These are phyloP conservation scores for Sclerotinia minor DNA, from an alignment of 2,329 filamentous ascomycete genomes.

Conservation along the genomic window DNA sequence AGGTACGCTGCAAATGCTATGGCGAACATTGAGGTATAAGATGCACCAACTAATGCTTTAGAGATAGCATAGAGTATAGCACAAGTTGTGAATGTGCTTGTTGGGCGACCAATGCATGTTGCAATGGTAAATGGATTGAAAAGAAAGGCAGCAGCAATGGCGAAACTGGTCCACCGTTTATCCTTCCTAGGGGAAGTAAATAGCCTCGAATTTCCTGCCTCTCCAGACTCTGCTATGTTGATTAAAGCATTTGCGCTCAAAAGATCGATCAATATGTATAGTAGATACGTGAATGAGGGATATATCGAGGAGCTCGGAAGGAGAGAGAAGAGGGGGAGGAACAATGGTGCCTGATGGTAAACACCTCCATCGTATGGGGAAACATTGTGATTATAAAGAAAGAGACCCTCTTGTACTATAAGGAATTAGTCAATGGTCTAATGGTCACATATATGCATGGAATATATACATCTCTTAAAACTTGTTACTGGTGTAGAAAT, in stretches of 20 bases:
- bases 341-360: conserved; percentile 77
- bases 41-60: conserved; percentile 73
- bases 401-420: conserved; percentile 90
- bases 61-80: conserved; percentile 82
- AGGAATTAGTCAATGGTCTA: conserved; percentile 25
- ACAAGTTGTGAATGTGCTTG: conserved; percentile 83
- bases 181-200: conserved; percentile 78
- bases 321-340: conserved; percentile 88
- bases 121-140: conserved; percentile 94
- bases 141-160: conserved; percentile 83
- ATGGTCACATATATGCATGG: background rate
- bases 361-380: conserved; percentile 95
- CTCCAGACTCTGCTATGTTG: conserved; percentile 77
- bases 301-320: conserved; percentile 68
- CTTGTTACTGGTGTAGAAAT: conserved; percentile 95
- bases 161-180: conserved; percentile 70
- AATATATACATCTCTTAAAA: conserved; percentile 86
- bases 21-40: conserved; percentile 76
- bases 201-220: conserved; percentile 69
- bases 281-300: conserved; percentile 72
- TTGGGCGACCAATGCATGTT: conserved; percentile 86
- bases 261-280: conserved; percentile 81
- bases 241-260: conserved; percentile 77
- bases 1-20: conserved; percentile 86
- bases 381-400: conserved; percentile 93